These are phyloP conservation scores for Clavispora asparagi DNA, from an alignment of 805 yeast genomes.

Conservation along the genomic window DNA sequence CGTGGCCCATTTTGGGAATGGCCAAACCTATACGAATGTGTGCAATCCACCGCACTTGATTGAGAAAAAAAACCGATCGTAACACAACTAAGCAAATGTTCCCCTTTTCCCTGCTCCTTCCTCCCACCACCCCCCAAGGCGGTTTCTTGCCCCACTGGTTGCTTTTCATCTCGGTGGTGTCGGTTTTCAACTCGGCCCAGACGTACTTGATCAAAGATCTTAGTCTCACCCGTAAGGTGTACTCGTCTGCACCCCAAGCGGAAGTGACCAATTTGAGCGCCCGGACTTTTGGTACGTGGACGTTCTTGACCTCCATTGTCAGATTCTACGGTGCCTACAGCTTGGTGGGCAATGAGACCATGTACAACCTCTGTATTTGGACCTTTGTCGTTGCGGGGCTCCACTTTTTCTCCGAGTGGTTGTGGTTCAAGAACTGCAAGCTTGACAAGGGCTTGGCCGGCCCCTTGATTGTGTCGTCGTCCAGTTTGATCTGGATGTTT, in stretches of 20 bases:
- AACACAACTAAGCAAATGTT: conserved; percentile 5
- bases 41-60: not conserved
- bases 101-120: conserved; percentile 15
- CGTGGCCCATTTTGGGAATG: too few relatives aligned
- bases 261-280: conserved; percentile 61
- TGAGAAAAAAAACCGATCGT: not conserved
- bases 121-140: conserved; percentile 14
- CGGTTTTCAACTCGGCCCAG: conserved; percentile 85
- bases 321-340: conserved; percentile 85
- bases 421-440: conserved; percentile 70
- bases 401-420: conserved; percentile 84
- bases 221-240: conserved; percentile 72
- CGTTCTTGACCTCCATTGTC: conserved; percentile 76
- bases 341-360: conserved; percentile 54
- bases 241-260: conserved; percentile 38
- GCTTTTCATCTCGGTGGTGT: conserved; percentile 69
- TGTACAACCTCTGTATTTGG: conserved; percentile 73
- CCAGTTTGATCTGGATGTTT: conserved; percentile 75
- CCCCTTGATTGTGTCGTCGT: conserved; percentile 74
- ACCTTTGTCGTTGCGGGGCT: conserved; percentile 77
- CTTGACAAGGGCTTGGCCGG: conserved; percentile 87
- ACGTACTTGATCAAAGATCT: conserved; percentile 69
- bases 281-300: conserved; percentile 99
- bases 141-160: conserved; percentile 58
- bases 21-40: not conserved